These are phyloP conservation scores for Monosporascus cannonballus DNA, from an alignment of 2,329 filamentous ascomycete genomes.

Conservation along the genomic window DNA sequence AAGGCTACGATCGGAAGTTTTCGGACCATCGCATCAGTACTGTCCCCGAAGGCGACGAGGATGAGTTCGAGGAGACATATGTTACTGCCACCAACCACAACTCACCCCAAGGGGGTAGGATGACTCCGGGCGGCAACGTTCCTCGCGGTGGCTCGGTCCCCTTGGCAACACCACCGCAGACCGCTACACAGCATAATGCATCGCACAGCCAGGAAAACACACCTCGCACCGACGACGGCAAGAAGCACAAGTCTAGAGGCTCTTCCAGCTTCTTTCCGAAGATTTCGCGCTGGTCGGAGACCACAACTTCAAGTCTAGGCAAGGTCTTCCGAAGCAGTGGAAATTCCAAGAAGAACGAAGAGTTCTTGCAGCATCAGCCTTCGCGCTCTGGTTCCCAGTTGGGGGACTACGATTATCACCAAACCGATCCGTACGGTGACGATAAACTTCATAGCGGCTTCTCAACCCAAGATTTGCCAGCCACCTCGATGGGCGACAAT, in stretches of 20 bases:
- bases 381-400: slow-evolving; percentile 77
- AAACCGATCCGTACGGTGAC: slow-evolving; percentile 49
- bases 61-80: slow-evolving; percentile 50
- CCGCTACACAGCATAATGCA: slow-evolving; percentile 30
- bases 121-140: slow-evolving; percentile 54
- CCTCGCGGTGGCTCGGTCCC: slow-evolving; percentile 48
- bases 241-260: slow-evolving; percentile 82
- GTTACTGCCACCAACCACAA: slow-evolving; percentile 40
- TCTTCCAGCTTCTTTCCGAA: slow-evolving; percentile 80
- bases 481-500: slow-evolving; percentile 18
- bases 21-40: slow-evolving; percentile 85
- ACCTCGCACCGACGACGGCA: slow-evolving; percentile 66
- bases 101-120: slow-evolving; percentile 52
- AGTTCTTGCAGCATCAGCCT: slow-evolving; percentile 47
- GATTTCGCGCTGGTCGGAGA: slow-evolving; percentile 96
- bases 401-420: slow-evolving; percentile 57
- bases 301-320: slow-evolving; percentile 81
- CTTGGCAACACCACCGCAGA: slow-evolving; percentile 53
- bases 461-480: slow-evolving; percentile 43
- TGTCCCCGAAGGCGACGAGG: slow-evolving; percentile 77
- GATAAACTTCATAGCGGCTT: slow-evolving; percentile 56
- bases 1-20: slow-evolving; percentile 48
- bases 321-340: slow-evolving; percentile 67
- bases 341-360: slow-evolving; percentile 49
- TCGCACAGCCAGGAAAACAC: slow-evolving; percentile 74